Evolutionary conservation across 2,329 filamentous ascomycete species (phyloP).

Genomic region (Verticillium zaregamsianum): DNA sequence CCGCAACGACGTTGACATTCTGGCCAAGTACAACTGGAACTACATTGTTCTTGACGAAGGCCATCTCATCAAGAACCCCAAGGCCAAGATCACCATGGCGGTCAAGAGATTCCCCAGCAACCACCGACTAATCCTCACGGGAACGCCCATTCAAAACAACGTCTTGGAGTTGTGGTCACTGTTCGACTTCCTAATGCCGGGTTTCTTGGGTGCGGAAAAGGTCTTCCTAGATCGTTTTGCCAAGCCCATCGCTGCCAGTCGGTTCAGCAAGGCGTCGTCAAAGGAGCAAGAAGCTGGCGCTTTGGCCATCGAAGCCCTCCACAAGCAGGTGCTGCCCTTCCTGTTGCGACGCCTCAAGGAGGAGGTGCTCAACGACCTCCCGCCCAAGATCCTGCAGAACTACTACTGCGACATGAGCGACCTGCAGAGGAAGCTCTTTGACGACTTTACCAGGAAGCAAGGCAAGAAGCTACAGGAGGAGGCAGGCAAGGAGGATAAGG

Average conservation of each 20-base stretch:
- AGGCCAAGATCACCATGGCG: slow-evolving; percentile 89
- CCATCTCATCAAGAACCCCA: slow-evolving; percentile 97
- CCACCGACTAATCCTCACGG: slow-evolving; percentile 91
- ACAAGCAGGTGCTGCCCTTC: slow-evolving; percentile 98
- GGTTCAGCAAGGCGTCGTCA: slow-evolving; percentile 94
- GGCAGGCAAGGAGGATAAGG: slow-evolving; percentile 80
- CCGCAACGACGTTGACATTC: slow-evolving; percentile 85
- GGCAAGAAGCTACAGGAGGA: slow-evolving; percentile 82
- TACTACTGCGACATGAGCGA: slow-evolving; percentile 99
- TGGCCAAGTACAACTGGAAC: slow-evolving; percentile 87
- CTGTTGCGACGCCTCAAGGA: slow-evolving; percentile 93
- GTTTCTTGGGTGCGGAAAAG: slow-evolving; percentile 89
- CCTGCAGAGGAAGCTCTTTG: slow-evolving; percentile 89
- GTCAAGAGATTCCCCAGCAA: slow-evolving; percentile 90
- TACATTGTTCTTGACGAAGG: slow-evolving; percentile 97
- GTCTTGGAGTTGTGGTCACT: slow-evolving; percentile 95
- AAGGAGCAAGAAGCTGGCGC: slow-evolving; percentile 98
- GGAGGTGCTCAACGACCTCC: slow-evolving; percentile 92
- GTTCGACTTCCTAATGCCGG: slow-evolving; percentile 98
- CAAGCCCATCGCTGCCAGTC: slow-evolving; percentile 89
- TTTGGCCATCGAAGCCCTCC: slow-evolving; percentile 92
- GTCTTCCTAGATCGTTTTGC: slow-evolving; percentile 95
- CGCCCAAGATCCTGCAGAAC: slow-evolving; percentile 97
- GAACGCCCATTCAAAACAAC: slow-evolving; percentile 97
- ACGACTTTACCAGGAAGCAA: slow-evolving; percentile 93